A percentile compares a stretch with the other conserved stretches of the same genome.
phyloP scores from a whole-genome alignment of 257 asterid species.

The Solanum sitiens region DNA sequence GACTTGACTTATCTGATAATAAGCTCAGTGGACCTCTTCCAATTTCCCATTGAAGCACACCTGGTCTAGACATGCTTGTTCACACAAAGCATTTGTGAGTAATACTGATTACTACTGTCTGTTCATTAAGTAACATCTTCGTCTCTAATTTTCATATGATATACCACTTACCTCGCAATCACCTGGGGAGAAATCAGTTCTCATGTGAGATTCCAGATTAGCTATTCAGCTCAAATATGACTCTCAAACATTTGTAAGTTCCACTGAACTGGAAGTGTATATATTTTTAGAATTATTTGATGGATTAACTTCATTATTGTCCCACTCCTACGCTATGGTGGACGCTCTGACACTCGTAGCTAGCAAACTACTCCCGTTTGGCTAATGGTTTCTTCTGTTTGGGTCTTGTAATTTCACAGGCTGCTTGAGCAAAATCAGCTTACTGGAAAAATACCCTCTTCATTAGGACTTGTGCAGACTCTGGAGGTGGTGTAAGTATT shows the following conservation, averaged over 20 bases:
- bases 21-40: conserved; percentile 67
- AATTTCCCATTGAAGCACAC: conserved; percentile 45
- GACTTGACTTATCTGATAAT: conserved; percentile 90
- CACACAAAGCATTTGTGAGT: conserved; percentile 68
- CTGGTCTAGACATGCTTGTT: conserved; percentile 87
- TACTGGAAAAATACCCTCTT: conserved; percentile 10
- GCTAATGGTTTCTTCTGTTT: background rate
- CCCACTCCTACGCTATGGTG: background rate
- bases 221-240: conserved; percentile 50
- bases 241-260: conserved; percentile 78
- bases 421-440: conserved; percentile 12
- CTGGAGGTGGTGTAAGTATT: conserved; percentile 22
- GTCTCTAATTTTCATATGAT: background rate
- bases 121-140: background rate
- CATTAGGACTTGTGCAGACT: conserved; percentile 13
- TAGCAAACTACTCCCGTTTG: background rate
- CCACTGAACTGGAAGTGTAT: background rate
- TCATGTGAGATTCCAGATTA: conserved; percentile 65
- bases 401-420: background rate
- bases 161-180: conserved; percentile 36
- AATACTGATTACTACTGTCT: background rate
- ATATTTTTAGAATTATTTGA: background rate
- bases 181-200: conserved; percentile 64
- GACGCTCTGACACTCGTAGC: background rate
- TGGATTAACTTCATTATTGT: background rate